Evolutionary conservation across 805 yeast genomes (phyloP), one percentile per base, ranked within the genome.

Genomic region (Clavispora carvajalis): DNA sequence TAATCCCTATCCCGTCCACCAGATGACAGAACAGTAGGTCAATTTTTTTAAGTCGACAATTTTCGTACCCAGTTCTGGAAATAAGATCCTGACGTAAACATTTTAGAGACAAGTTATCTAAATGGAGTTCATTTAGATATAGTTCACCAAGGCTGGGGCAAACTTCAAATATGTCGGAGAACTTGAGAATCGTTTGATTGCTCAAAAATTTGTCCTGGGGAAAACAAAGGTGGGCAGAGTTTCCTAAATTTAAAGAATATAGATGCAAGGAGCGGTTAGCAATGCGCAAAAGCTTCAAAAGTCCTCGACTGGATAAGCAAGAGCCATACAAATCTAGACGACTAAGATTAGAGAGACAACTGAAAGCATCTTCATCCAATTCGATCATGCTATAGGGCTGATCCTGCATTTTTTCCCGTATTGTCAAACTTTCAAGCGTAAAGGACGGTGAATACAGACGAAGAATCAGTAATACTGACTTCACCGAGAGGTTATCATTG

Each of bases 1-100:
- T 57, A 9, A 69, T 47, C 1, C 71, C 71, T n/a, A 61, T 58
- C 1, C 74, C 74, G 37, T 60, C 65, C 3, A 69, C 52, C 36
- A 44, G 52, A 8, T 36, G 44, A 38, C 67, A 59, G 35, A 62
- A 66, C 39, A 72, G 65, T n/a, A 69, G 40, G 44, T 69, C 73
- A 13, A 67, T 41, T 2, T 48, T 26, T n/a, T 48, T 48, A 21
- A 69, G 48, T 3, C 43, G 37, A 36, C 52, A 43, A 5, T 37
- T 40, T 4, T 39, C 39, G 10, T 46, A 28, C 1, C 60, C 57
- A n/a, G 45, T 39, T 5, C 31, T 33, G 11, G 45, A 42, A 11
- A 33, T 40, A 8, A 67, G 41, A 35, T 65, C 71, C 5, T 46
- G 45, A 24, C 52, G 41, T 25, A 69, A 58, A 22, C 48, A 51